These are phyloP conservation scores for Xanthoconium stramineum DNA, from an alignment of 768 basidiomycete species.

Conservation along the genomic window DNA sequence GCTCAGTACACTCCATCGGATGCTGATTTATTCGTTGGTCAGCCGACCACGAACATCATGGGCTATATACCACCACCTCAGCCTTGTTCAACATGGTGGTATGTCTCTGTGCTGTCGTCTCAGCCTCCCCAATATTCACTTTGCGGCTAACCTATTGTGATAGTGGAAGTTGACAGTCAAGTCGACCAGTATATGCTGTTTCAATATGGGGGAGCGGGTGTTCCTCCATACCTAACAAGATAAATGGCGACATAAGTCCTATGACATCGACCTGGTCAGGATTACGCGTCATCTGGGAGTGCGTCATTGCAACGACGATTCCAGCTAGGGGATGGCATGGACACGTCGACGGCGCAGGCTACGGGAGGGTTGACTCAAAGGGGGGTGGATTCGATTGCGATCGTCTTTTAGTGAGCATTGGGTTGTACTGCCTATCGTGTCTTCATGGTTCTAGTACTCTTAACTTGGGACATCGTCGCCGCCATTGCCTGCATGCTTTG, in stretches of 20 bases:
- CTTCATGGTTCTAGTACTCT: no score
- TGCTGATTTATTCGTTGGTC: background rate
- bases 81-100: background rate
- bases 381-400: constrained; percentile 54
- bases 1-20: background rate
- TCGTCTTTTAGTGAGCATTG: constrained; percentile 64
- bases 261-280: no score
- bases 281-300: constrained; percentile 17
- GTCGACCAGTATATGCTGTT: background rate
- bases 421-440: background rate
- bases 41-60: background rate
- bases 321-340: no score
- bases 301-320: no score
- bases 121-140: background rate
- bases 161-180: background rate
- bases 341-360: no score
- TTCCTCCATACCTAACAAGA: no score
- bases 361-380: background rate
- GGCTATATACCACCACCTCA: background rate
- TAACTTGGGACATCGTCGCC: constrained; percentile 57
- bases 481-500: constrained; percentile 52
- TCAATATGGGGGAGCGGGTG: no score
- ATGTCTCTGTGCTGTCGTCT: background rate
- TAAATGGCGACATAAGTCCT: no score
- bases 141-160: background rate